A percentile compares a stretch with the other conserved stretches of the same genome.
These are phyloP conservation scores for Megacollybia marginata DNA, from an alignment of 768 basidiomycete genomes.

Conservation along the genomic window DNA sequence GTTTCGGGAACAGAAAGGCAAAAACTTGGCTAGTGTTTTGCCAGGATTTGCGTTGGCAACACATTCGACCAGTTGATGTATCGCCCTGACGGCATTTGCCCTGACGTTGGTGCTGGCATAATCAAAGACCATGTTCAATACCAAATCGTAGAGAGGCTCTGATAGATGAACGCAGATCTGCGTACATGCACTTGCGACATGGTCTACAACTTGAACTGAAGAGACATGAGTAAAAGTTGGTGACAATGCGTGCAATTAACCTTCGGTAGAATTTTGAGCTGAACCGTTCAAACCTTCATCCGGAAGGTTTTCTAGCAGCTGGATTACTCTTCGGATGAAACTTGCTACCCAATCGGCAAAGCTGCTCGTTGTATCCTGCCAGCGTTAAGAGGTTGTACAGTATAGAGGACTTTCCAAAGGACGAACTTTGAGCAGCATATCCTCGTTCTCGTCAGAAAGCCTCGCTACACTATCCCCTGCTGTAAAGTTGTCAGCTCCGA, in stretches of 20 bases:
- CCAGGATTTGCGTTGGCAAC: slow-evolving; percentile 73
- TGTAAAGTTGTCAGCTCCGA: slow-evolving; percentile 9
- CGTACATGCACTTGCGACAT: slow-evolving; percentile 67
- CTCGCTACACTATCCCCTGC: slow-evolving; percentile 30
- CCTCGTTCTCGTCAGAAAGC: slow-evolving; percentile 59
- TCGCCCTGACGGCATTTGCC: slow-evolving; percentile 79
- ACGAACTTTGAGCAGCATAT: slow-evolving; percentile 50
- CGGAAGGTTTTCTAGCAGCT: slow-evolving; percentile 78
- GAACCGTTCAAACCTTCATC: slow-evolving; percentile 66
- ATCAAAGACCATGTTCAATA: slow-evolving; percentile 76
- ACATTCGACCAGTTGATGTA: slow-evolving; percentile 81
- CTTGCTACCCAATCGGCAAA: slow-evolving; percentile 82
- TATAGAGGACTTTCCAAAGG: not conserved
- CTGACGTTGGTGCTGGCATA: slow-evolving; percentile 78
- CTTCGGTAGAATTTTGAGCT: slow-evolving; percentile 59
- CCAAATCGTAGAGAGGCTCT: slow-evolving; percentile 69
- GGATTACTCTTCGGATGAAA: slow-evolving; percentile 72
- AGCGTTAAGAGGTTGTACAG: not conserved
- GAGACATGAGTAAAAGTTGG: slow-evolving; percentile 2
- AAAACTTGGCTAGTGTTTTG: slow-evolving; percentile 74
- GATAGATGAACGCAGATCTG: slow-evolving; percentile 73
- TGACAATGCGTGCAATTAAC: slow-evolving; percentile 22
- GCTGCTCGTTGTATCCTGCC: slow-evolving; percentile 56
- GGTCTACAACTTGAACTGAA: slow-evolving; percentile 67
- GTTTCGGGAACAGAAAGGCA: slow-evolving; percentile 62